These are phyloP conservation scores for Bolboschoenoplectus hybrid DNA, from an alignment of 202 grass and related monocot genomes.

Conservation along the genomic window DNA sequence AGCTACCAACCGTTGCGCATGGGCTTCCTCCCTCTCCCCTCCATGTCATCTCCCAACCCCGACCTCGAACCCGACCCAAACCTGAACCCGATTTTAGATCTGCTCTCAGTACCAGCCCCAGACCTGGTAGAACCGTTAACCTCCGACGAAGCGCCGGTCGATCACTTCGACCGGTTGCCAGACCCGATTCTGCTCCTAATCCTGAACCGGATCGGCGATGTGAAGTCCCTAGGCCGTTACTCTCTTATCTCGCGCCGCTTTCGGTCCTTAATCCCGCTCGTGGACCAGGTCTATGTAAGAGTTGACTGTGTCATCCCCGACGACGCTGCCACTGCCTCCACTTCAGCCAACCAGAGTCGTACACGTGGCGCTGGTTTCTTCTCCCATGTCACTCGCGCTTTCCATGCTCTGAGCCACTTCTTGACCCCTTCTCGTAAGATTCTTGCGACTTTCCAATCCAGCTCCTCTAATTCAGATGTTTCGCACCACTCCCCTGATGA, in stretches of 20 bases:
- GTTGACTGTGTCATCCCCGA: conserved; percentile 92
- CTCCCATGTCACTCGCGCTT: conserved; percentile 71
- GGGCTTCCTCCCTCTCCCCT: background rate
- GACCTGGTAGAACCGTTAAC: conserved; percentile 57
- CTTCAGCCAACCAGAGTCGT: conserved; percentile 34
- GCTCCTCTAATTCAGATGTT: conserved; percentile 42
- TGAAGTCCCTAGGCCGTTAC: conserved; percentile 87
- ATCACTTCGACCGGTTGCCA: conserved; percentile 81
- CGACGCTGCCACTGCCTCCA: conserved; percentile 43
- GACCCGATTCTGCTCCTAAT: conserved; percentile 74
- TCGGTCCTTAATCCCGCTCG: conserved; percentile 66
- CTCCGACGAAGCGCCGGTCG: conserved; percentile 34
- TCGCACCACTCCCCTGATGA: conserved; percentile 89
- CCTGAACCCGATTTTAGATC: background rate
- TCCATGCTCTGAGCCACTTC: conserved; percentile 58
- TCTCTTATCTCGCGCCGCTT: conserved; percentile 80
- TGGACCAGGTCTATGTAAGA: conserved; percentile 72
- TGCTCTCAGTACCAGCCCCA: background rate
- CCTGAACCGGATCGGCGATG: conserved; percentile 84
- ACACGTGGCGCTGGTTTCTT: conserved; percentile 61
- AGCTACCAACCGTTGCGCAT: conserved; percentile 13
- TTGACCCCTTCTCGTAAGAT: conserved; percentile 20
- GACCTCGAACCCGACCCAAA: background rate
- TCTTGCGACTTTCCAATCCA: conserved; percentile 35
- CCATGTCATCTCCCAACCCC: background rate